Evolutionary conservation across 192 early-diverging fungal species (phyloP).

Genomic region (Backusella westeae): DNA sequence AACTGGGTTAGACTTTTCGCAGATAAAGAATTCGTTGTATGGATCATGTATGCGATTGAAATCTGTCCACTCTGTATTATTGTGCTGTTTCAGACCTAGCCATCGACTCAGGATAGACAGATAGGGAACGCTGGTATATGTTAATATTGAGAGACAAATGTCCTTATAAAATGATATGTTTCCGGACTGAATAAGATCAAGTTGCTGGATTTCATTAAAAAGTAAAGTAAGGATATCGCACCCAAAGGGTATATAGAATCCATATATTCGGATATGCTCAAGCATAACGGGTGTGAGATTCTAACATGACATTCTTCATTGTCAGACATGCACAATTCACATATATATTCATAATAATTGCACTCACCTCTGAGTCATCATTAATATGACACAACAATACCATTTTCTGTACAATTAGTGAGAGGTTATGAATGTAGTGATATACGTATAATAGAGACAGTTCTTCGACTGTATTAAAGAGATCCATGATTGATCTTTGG

Average conservation of each 20-base stretch:
- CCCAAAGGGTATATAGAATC: conserved; percentile 39
- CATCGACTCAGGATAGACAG: conserved; percentile 40
- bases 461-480: conserved; percentile 15
- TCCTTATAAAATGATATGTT: conserved; percentile 27
- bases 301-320: not conserved
- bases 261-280: not conserved
- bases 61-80: conserved; percentile 6
- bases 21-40: conserved; percentile 40
- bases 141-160: conserved; percentile 27
- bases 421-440: conserved; percentile 28
- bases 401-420: conserved; percentile 26
- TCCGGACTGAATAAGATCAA: conserved; percentile 14
- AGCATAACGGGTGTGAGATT: not conserved
- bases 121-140: conserved; percentile 40
- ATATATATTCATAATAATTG: not conserved
- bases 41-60: conserved; percentile 23
- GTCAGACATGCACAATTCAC: not conserved
- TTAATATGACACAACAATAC: conserved; percentile 31
- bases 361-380: conserved; percentile 2
- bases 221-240: conserved; percentile 35
- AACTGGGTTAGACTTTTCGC: not conserved
- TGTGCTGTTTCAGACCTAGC: conserved; percentile 24
- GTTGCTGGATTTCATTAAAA: conserved; percentile 21
- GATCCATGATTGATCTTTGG: conserved; percentile 29
- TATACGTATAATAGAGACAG: conserved; percentile 25